A percentile compares a stretch with the other conserved stretches of the same genome.
Evolutionary conservation across 306 rosid species (phyloP).

Genomic region (Cicer chorassanicum): DNA sequence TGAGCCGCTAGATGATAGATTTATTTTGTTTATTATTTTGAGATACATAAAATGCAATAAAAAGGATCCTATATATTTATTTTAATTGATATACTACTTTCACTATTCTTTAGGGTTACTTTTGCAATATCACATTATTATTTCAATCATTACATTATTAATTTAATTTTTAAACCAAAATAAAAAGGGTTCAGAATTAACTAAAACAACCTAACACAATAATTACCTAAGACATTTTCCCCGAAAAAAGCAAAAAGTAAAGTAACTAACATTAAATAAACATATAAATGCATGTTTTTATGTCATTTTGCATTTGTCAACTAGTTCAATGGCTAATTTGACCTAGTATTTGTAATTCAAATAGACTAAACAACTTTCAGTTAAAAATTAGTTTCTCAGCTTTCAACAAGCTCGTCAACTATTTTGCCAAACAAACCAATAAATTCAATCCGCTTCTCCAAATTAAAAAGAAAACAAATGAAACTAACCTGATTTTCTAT

Average conservation of each 20-base stretch:
- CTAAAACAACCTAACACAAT: neutral
- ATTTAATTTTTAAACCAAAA: neutral
- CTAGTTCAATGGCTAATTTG: neutral
- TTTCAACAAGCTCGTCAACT: constrained; percentile 6
- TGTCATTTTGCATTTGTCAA: neutral
- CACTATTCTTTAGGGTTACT: neutral
- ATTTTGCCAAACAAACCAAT: constrained; percentile 1
- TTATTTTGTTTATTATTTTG: neutral
- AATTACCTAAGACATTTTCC: too few relatives aligned
- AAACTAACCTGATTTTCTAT: constrained; percentile 56
- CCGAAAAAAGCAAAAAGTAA: too few relatives aligned
- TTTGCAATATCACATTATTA: neutral
- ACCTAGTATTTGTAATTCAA: neutral
- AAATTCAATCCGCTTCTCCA: constrained; percentile 35
- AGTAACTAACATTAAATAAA: neutral
- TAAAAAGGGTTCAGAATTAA: neutral
- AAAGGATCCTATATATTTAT: neutral
- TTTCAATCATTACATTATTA: neutral
- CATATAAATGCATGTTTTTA: neutral
- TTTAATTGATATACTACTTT: too few relatives aligned
- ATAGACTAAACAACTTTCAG: neutral
- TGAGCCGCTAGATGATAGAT: neutral
- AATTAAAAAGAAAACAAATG: neutral
- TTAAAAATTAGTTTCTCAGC: neutral
- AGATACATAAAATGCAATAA: constrained; percentile 9